Evolutionary conservation across 1,284 basidiomycete species (phyloP), one percentile per base, ranked within the genome.

Genomic region (Irpex sp.): DNA sequence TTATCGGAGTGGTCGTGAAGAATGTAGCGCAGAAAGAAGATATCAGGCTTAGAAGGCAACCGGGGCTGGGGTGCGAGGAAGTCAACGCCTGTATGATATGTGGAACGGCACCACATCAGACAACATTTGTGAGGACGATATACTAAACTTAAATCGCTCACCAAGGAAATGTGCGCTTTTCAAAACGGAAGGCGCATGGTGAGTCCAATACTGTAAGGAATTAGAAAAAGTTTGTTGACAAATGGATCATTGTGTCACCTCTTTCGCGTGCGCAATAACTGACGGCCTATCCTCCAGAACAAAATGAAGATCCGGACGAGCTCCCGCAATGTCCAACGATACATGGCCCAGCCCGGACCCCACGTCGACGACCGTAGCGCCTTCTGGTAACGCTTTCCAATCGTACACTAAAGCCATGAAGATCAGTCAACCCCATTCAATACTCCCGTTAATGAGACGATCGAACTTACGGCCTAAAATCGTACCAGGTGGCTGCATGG

Each of bases 1-100:
- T 33, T 7, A 52, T 72, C 66, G 14, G 64, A 48, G 68, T 68
- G 71, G 59, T 73, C 68, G 63, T 73, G 71, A 3, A 69, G 54
- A 58, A 73, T 66, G 9, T 49, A 61, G 3, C 70, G 66, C 5
- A 73, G 53, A 14, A 71, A 21, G 63, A 68, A 73, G 16, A 73
- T 63, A 9, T 60, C 63, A 18, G 59, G 59, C 6, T 10, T 54
- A 2, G 70, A 68, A 5, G 65, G 58, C 35, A 65, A 57, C 16
- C 66, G 58, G 0, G 72, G 69, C 59, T 73, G 72, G 1, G 70
- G 64, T 5, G 42, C 42, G 61, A 73, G 72, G 60, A 73, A 73
- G 57, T 74, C 70, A 60, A 72, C 68, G 9, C 28, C 68, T 67
- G 45, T 5, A 2, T 45, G 6, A 33, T 33, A 33, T 33, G 2